Conservation (phyloP, 73 alveolate genomes). For the Paramecium bursaria region DNA sequence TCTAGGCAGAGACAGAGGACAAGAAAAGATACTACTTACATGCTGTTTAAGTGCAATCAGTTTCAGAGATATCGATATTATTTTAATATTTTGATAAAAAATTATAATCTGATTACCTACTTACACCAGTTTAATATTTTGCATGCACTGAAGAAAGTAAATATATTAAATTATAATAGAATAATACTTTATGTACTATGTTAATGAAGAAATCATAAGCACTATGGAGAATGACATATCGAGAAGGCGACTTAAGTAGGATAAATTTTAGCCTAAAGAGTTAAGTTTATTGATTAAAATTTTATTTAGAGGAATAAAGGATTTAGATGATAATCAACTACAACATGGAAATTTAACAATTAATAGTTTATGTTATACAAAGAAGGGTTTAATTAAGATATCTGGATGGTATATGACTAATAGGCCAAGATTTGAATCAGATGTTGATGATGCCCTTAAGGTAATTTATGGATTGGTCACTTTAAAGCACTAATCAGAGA, state of each 20-base stretch:
- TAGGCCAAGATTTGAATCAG: conserved; percentile 49
- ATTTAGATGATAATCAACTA: conserved; percentile 20
- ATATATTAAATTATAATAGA: background rate
- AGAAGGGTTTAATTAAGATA: conserved; percentile 52
- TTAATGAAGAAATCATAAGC: conserved; percentile 57
- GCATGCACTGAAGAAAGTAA: conserved; percentile 53
- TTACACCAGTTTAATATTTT: conserved; percentile 51
- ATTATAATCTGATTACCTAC: background rate
- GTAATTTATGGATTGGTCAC: conserved; percentile 63
- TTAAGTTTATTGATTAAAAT: conserved; percentile 53
- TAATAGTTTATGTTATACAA: conserved; percentile 57
- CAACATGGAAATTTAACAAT: conserved; percentile 68
- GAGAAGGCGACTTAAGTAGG: background rate
- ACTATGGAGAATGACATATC: conserved; percentile 55
- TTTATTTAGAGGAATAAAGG: conserved; percentile 54
- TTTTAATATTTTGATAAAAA: conserved; percentile 34
- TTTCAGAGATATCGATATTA: background rate
- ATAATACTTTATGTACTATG: conserved; percentile 43
- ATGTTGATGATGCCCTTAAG: conserved; percentile 63
- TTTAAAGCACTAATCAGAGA: background rate
- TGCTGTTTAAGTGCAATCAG: background rate
- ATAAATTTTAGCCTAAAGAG: conserved; percentile 60
- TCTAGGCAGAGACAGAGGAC: conserved; percentile 29
- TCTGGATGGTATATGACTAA: conserved; percentile 70
- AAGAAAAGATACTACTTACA: conserved; percentile 9